Percentiles rank a stretch among this genome's conserved stretches.
Evolutionary conservation across 495 filamentous ascomycete genomes (phyloP).

Genomic region (Lophiostoma macrostomum): DNA sequence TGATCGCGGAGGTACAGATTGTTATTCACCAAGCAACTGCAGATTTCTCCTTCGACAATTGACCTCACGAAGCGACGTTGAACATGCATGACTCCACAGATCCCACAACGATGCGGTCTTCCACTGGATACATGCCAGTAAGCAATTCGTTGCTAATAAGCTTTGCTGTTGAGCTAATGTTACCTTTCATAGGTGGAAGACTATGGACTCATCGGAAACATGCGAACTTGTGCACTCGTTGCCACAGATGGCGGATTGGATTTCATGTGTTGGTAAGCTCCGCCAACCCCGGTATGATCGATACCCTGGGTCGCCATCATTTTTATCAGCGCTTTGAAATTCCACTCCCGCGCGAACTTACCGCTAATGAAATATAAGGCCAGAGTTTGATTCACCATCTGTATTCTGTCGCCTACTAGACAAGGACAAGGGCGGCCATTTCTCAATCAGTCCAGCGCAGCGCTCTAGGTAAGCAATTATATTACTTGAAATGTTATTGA

Average conservation of each 20-base stretch:
- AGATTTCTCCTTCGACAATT: too few species aligned
- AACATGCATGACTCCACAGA: not conserved
- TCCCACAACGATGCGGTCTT: constrained; percentile 12
- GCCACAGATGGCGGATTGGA: constrained; percentile 69
- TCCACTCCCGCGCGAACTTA: too few species aligned
- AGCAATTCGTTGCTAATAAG: not conserved
- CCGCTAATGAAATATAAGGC: too few species aligned
- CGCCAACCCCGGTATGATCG: too few species aligned
- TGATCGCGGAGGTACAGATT: too few species aligned
- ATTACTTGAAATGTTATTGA: too few species aligned
- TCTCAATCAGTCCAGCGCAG: constrained; percentile 56
- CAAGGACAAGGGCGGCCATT: constrained; percentile 67
- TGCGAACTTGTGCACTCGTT: constrained; percentile 71
- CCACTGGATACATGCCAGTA: constrained; percentile 28
- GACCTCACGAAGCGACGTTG: too few species aligned
- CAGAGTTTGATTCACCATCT: constrained; percentile 36
- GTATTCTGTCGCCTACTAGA: constrained; percentile 56
- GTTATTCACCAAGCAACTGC: too few species aligned
- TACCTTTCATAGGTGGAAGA: constrained; percentile 58
- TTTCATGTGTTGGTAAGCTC: constrained; percentile 68
- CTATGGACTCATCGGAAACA: constrained; percentile 74
- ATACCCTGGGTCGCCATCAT: too few species aligned
- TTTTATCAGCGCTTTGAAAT: too few species aligned
- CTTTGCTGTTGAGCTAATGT: not conserved
- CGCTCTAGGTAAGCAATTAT: too few species aligned